A percentile compares a stretch with the other conserved stretches of the same genome.
Conservation (phyloP, 352 stramenopile genomes). For the Phytopythium mirpurense region DNA sequence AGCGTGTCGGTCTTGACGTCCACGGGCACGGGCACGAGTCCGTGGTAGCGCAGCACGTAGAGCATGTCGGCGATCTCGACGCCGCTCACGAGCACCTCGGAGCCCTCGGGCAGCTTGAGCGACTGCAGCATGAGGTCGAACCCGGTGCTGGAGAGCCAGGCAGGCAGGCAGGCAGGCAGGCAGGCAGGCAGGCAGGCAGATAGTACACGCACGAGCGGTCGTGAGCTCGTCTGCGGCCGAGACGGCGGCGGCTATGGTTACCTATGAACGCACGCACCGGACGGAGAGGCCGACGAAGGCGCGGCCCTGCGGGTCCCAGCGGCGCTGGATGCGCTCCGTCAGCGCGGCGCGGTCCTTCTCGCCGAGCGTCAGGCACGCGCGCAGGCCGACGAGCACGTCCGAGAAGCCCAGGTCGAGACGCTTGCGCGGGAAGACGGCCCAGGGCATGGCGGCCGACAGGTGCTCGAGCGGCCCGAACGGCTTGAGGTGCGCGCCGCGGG, state of each 20-base stretch:
- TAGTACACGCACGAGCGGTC: background rate
- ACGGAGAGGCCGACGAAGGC: slow-evolving; percentile 68
- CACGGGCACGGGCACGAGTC: slow-evolving; percentile 62
- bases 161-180: background rate
- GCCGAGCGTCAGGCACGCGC: slow-evolving; percentile 46
- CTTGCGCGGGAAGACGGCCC: slow-evolving; percentile 79
- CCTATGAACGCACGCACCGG: slow-evolving; percentile 36
- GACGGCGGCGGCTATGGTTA: too few relatives aligned
- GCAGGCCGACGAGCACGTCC: slow-evolving; percentile 51
- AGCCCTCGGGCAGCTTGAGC: slow-evolving; percentile 53
- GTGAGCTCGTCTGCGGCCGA: too few relatives aligned
- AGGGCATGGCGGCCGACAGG: slow-evolving; percentile 50
- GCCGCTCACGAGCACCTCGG: slow-evolving; percentile 71
- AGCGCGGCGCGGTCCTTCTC: slow-evolving; percentile 50
- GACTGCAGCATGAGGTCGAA: slow-evolving; percentile 80
- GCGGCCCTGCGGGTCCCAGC: slow-evolving; percentile 59
- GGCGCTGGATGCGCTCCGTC: slow-evolving; percentile 36
- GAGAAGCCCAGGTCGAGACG: slow-evolving; percentile 73
- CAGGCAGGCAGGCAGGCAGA: too few relatives aligned
- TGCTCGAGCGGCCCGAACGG: slow-evolving; percentile 45
- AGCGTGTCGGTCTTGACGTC: slow-evolving; percentile 66
- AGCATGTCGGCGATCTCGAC: slow-evolving; percentile 87
- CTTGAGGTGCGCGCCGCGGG: slow-evolving; percentile 22
- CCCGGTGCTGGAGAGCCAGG: slow-evolving; percentile 39
- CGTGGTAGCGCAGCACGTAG: slow-evolving; percentile 69